These are phyloP conservation scores for Dictyostelium intermedium DNA, from an alignment of 78 protist genomes.

Conservation along the genomic window DNA sequence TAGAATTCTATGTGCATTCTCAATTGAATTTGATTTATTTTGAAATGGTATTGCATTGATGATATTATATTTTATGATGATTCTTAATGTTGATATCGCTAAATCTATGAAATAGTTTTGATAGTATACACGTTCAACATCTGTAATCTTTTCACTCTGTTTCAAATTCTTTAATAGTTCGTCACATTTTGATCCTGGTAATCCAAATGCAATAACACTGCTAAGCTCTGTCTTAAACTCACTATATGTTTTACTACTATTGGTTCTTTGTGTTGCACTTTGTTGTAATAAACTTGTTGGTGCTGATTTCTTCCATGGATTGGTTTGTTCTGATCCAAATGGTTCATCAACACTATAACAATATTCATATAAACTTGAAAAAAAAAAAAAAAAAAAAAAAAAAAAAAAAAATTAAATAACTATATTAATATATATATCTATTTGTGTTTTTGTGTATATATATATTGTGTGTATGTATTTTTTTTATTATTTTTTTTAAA, in stretches of 20 bases:
- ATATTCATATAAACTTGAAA: slow-evolving; percentile 25
- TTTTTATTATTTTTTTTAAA: no score
- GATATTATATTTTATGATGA: not conserved
- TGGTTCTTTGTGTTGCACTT: not conserved
- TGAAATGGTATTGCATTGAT: not conserved
- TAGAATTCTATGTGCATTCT: not conserved
- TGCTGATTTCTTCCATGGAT: slow-evolving; percentile 59
- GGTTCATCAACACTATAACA: slow-evolving; percentile 32
- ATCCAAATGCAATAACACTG: slow-evolving; percentile 43
- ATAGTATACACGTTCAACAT: slow-evolving; percentile 10
- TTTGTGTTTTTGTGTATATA: not conserved
- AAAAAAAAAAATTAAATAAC: not conserved
- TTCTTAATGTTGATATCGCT: slow-evolving; percentile 16
- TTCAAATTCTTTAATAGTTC: slow-evolving; percentile 11
- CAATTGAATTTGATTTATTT: not conserved
- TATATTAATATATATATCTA: no score
- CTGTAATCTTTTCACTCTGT: not conserved
- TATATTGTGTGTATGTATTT: not conserved
- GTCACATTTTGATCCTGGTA: slow-evolving; percentile 29
- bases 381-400: not conserved
- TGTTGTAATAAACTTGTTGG: slow-evolving; percentile 16
- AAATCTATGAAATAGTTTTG: slow-evolving; percentile 5
- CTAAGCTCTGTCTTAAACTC: slow-evolving; percentile 6
- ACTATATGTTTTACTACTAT: not conserved
- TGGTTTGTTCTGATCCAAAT: slow-evolving; percentile 1